Evolutionary conservation across 1,139 yeast genomes (phyloP).

Genomic region (Blastobotrys raffinosifermentans): DNA sequence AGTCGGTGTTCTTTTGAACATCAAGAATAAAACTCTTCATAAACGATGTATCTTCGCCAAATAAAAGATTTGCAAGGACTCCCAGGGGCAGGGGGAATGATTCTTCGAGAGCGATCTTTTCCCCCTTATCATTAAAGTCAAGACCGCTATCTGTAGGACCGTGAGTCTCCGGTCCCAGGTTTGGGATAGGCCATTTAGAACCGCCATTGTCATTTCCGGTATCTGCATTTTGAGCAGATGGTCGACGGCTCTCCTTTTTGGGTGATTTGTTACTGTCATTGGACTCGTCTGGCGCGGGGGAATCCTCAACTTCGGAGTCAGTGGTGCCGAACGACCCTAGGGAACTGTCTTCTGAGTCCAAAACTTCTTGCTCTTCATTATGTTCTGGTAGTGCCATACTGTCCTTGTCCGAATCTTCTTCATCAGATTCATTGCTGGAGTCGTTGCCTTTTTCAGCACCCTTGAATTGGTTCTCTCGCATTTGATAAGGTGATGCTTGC

Average conservation of each 20-base stretch:
- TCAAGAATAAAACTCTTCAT: slow-evolving; percentile 47
- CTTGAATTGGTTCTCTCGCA: slow-evolving; percentile 10
- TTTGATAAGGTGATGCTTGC: slow-evolving; percentile 34
- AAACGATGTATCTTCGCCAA: slow-evolving; percentile 67
- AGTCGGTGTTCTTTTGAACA: slow-evolving; percentile 66
- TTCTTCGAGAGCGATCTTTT: slow-evolving; percentile 59
- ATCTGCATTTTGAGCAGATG: slow-evolving; percentile 2
- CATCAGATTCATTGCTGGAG: slow-evolving; percentile 11
- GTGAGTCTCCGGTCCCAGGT: slow-evolving; percentile 53
- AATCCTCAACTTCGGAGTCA: slow-evolving; percentile 2
- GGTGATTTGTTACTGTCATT: background rate
- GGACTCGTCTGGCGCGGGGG: background rate
- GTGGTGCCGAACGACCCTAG: slow-evolving; percentile 13
- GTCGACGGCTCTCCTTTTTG: background rate
- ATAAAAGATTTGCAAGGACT: slow-evolving; percentile 59
- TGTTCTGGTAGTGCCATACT: slow-evolving; percentile 24
- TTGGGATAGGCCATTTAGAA: slow-evolving; percentile 30
- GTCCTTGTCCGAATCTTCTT: slow-evolving; percentile 20
- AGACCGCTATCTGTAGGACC: slow-evolving; percentile 48
- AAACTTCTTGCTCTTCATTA: slow-evolving; percentile 21
- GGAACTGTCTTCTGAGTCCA: slow-evolving; percentile 11
- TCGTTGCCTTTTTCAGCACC: slow-evolving; percentile 3
- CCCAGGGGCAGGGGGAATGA: slow-evolving; percentile 74
- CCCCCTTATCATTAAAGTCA: slow-evolving; percentile 48
- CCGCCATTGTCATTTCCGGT: slow-evolving; percentile 5